Percentiles rank a stretch among this genome's conserved stretches.
phyloP scores from a whole-genome alignment of 306 rosid species.

The Vicia sativa region DNA sequence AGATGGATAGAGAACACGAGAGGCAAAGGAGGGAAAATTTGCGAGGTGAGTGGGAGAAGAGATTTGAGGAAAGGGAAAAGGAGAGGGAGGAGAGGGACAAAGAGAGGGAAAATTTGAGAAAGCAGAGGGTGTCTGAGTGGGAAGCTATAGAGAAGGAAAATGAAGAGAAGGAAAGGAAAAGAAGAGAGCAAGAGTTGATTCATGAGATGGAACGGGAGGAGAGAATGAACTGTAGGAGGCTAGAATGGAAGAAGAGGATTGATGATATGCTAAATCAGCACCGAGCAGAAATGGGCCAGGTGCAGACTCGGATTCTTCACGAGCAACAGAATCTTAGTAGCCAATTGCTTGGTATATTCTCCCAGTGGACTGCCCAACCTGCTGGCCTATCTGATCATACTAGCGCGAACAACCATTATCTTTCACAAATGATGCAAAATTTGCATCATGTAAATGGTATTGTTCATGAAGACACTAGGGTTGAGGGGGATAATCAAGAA shows the following conservation, averaged over 20 bases:
- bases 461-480: constrained; percentile 83
- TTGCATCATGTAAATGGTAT: constrained; percentile 88
- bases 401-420: constrained; percentile 84
- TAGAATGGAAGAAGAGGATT: constrained; percentile 86
- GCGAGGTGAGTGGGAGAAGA: constrained; percentile 65
- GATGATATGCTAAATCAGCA: constrained; percentile 79
- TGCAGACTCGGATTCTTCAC: constrained; percentile 82
- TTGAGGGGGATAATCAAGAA: constrained; percentile 91
- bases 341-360: constrained; percentile 82
- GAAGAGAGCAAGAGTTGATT: constrained; percentile 74
- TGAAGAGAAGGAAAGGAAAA: constrained; percentile 75
- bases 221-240: constrained; percentile 72
- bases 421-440: constrained; percentile 96
- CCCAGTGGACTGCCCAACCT: constrained; percentile 93
- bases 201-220: constrained; percentile 80
- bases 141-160: constrained; percentile 77
- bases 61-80: constrained; percentile 67
- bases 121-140: constrained; percentile 74
- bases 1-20: constrained; percentile 77
- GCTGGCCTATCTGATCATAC: constrained; percentile 84
- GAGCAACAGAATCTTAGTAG: constrained; percentile 85
- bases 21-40: constrained; percentile 66
- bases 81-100: constrained; percentile 63
- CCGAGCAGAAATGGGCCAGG: constrained; percentile 81
- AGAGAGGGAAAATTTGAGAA: constrained; percentile 61